phyloP scores from a whole-genome alignment of 345 rosid species.

The Populus alba region DNA sequence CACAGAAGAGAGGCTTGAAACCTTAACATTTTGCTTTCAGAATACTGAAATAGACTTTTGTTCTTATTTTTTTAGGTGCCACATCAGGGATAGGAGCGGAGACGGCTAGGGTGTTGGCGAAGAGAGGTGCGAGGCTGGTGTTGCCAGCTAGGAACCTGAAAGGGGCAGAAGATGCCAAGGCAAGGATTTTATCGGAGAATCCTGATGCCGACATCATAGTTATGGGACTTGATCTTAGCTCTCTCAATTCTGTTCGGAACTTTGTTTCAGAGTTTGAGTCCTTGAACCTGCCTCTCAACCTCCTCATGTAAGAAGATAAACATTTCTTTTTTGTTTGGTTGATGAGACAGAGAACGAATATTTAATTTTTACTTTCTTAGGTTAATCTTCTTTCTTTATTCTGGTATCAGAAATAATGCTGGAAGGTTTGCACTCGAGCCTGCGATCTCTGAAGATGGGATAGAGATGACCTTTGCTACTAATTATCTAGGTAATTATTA shows the following conservation, averaged over 20 bases:
- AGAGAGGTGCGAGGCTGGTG: slow-evolving; percentile 75
- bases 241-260: slow-evolving; percentile 62
- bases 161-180: slow-evolving; percentile 78
- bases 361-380: neutral
- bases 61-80: slow-evolving; percentile 47
- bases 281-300: slow-evolving; percentile 70
- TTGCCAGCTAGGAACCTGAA: slow-evolving; percentile 78
- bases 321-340: slow-evolving; percentile 18
- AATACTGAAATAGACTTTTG: neutral
- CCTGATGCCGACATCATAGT: slow-evolving; percentile 63
- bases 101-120: slow-evolving; percentile 83
- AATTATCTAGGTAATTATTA: slow-evolving; percentile 73
- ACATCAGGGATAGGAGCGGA: slow-evolving; percentile 98
- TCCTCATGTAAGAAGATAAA: slow-evolving; percentile 62
- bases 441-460: slow-evolving; percentile 88
- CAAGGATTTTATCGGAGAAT: slow-evolving; percentile 65
- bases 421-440: slow-evolving; percentile 86
- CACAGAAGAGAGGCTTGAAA: neutral
- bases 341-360: slow-evolving; percentile 13
- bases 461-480: slow-evolving; percentile 98
- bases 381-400: slow-evolving; percentile 2
- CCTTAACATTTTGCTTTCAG: neutral
- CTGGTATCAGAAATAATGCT: slow-evolving; percentile 74
- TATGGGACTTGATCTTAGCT: slow-evolving; percentile 90
- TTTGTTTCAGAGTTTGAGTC: slow-evolving; percentile 73